Base-by-base conservation (phyloP, 2,329 filamentous ascomycete species). In the Alternaria triticina region DNA sequence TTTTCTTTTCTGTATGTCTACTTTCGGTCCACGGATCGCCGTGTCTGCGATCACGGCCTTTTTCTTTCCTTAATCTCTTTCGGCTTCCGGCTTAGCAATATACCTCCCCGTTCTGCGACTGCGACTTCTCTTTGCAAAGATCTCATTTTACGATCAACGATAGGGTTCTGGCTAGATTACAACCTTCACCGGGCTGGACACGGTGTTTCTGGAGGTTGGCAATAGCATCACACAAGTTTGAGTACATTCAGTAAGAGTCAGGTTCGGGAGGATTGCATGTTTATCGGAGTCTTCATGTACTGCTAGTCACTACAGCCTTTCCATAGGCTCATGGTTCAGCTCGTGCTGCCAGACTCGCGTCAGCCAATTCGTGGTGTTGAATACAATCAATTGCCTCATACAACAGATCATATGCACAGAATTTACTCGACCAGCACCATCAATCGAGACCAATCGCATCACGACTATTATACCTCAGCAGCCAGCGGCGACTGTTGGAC, bases 161-260 rank as follows among this genome's bases (percentile, higher is more conserved):
- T 64, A 67, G 59, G 66, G 62, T 59, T 54, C 46, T 59, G 57
- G 62, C 54, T 74, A 69, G 70, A 73, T 50, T 67, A 70, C 55
- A 62, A 68, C 70, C 71, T 68, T 70, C 73, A 74, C 73, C 73
- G 70, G 67, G 70, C 72, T 77, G 73, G 68, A 67, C 66, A 63
- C 67, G 71, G 70, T 73, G 71, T 72, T 65, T 59, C 54, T 64
- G 44, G 58, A 54, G 55, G 60, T 54, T 65, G 44, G 62, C 59
- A 60, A 65, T 63, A 46, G 45, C 49, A 54, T 59, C 36, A 56
- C 51, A 54, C 50, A 57, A 64, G 45, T 60, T 59, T 61, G 52
- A 61, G 54, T 57, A 65, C 54, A 64, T 22, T 46, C 43, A 33
- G 51, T 57, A 43, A 43, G 30, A 40, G 27, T 58, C 22, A 11